These are phyloP conservation scores for Solanum bulbocastanum DNA, from an alignment of 257 asterid genomes.

Conservation along the genomic window DNA sequence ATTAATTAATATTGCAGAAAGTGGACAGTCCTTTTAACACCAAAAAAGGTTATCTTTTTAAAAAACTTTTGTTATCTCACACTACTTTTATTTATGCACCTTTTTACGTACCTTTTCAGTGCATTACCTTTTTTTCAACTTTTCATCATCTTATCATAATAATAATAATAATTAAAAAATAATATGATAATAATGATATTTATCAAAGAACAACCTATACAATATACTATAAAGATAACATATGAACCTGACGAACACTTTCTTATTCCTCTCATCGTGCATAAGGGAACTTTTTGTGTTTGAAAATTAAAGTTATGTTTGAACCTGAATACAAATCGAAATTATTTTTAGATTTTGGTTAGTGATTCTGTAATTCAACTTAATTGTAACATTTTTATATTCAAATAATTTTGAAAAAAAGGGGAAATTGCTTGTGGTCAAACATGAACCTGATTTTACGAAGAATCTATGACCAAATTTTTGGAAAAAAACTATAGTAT, in stretches of 20 bases:
- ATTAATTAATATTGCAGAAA: slow-evolving; percentile 44
- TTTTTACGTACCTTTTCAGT: not conserved
- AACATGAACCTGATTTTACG: not conserved
- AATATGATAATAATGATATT: not conserved
- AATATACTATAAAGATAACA: too few relatives aligned
- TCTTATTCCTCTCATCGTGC: too few relatives aligned
- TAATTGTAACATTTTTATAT: not conserved
- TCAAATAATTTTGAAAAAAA: not conserved
- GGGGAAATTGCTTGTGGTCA: not conserved
- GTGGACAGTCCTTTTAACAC: slow-evolving; percentile 99
- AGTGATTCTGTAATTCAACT: not conserved
- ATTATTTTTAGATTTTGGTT: not conserved
- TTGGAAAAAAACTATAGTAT: not conserved
- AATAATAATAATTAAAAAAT: not conserved
- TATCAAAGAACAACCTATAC: not conserved
- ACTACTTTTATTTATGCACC: slow-evolving; percentile 50
- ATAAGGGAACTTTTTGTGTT: not conserved
- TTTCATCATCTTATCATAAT: not conserved
- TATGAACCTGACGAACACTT: too few relatives aligned
- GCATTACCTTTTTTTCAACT: not conserved
- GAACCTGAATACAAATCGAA: not conserved
- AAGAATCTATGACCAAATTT: not conserved
- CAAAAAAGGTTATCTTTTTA: slow-evolving; percentile 39
- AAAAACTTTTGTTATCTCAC: slow-evolving; percentile 9
- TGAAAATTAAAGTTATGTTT: not conserved